phyloP scores from a whole-genome alignment of 345 rosid genomes.

The Cardamine chenopodiifolia region DNA sequence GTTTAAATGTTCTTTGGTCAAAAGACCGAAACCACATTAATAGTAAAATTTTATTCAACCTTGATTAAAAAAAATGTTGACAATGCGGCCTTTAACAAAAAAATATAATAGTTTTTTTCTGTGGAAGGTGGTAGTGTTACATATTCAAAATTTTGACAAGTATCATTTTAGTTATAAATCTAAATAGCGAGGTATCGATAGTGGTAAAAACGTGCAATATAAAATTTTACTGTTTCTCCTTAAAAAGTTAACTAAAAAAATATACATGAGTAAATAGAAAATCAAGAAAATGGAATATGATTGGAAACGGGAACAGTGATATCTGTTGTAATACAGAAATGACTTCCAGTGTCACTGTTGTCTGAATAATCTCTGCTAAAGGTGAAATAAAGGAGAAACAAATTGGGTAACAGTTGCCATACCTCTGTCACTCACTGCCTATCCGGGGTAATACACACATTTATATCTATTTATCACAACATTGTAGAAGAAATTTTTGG shows the following conservation, averaged over 20 bases:
- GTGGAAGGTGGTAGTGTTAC: background rate
- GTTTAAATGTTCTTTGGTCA: background rate
- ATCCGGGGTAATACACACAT: background rate
- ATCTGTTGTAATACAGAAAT: background rate
- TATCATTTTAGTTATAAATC: background rate
- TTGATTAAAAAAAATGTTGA: no score
- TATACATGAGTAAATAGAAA: background rate
- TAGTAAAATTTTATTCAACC: background rate
- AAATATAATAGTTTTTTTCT: no score
- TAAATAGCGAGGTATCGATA: background rate
- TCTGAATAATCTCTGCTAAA: slow-evolving; percentile 20
- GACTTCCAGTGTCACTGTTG: slow-evolving; percentile 22
- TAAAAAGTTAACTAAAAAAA: background rate
- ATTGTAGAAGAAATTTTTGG: background rate
- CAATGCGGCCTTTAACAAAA: background rate
- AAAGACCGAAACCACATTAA: background rate
- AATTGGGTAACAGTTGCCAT: slow-evolving; percentile 34
- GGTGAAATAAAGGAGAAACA: slow-evolving; percentile 17
- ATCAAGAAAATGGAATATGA: background rate
- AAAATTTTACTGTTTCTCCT: background rate
- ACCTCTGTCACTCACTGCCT: slow-evolving; percentile 35
- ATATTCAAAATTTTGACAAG: no score
- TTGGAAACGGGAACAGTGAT: background rate
- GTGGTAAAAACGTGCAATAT: background rate
- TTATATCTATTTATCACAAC: background rate